phyloP scores from a whole-genome alignment of 345 rosid species.

The Salix brachista region DNA sequence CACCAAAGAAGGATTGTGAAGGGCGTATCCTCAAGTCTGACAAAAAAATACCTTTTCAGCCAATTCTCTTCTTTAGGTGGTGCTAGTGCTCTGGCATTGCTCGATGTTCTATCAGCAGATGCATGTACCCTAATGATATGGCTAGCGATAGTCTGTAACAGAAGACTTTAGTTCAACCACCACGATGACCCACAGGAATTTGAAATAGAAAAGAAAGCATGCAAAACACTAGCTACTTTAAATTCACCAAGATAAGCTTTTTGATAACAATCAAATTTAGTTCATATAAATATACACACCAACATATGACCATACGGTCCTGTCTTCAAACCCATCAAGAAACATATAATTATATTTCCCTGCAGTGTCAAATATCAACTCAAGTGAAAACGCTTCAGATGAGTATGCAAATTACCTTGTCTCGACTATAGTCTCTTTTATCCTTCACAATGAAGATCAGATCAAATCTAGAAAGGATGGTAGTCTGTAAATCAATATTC shows the following conservation, averaged over 20 bases:
- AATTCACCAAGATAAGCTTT: not conserved
- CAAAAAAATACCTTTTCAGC: slow-evolving; percentile 66
- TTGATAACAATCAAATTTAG: not conserved
- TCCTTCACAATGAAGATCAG: slow-evolving; percentile 93
- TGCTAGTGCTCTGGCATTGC: slow-evolving; percentile 30
- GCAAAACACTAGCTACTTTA: not conserved
- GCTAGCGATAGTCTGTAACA: slow-evolving; percentile 76
- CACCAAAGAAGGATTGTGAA: slow-evolving; percentile 3
- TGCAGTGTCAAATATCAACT: not conserved
- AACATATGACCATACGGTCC: not conserved
- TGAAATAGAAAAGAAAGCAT: not conserved
- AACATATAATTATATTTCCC: not conserved
- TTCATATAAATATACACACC: not conserved
- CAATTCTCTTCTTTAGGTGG: slow-evolving; percentile 78
- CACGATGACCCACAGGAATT: not conserved
- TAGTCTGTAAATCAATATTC: slow-evolving; percentile 92
- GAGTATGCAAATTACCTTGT: slow-evolving; percentile 52
- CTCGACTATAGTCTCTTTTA: slow-evolving; percentile 75
- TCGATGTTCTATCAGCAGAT: slow-evolving; percentile 59
- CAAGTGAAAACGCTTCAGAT: not conserved
- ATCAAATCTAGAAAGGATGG: slow-evolving; percentile 95
- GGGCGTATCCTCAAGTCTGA: not conserved
- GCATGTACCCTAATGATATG: slow-evolving; percentile 94
- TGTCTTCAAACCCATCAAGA: not conserved
- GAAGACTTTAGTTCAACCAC: not conserved